phyloP scores from a whole-genome alignment of 1,284 basidiomycete species.

The Phlebopus sp. region DNA sequence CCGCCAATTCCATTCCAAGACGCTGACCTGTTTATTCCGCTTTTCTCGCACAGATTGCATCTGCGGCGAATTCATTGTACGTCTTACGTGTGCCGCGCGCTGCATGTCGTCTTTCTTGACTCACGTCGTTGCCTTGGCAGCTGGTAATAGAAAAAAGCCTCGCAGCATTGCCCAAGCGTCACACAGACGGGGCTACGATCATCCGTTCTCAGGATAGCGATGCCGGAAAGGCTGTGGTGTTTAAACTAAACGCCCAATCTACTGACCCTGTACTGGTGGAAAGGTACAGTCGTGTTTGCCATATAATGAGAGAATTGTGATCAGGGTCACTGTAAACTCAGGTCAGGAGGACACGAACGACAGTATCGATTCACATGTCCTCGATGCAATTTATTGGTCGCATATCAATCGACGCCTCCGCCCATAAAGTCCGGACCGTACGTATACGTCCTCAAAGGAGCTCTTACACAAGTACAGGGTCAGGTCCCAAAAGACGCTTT shows the following conservation, averaged over 20 bases:
- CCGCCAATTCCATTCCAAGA: conserved; percentile 5
- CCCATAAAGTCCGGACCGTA: conserved; percentile 70
- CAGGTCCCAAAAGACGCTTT: conserved; percentile 76
- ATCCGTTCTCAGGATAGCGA: conserved; percentile 64
- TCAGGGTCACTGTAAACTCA: conserved; percentile 25
- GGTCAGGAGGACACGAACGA: conserved; percentile 65
- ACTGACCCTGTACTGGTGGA: conserved; percentile 68
- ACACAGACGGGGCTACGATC: conserved; percentile 71
- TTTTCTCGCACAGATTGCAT: conserved; percentile 61
- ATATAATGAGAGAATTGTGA: conserved; percentile 17
- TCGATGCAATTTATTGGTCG: conserved; percentile 69
- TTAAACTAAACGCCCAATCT: conserved; percentile 71
- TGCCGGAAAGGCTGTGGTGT: conserved; percentile 58
- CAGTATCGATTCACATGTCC: conserved; percentile 76
- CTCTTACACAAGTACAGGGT: conserved; percentile 75
- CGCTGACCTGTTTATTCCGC: conserved; percentile 9
- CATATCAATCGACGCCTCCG: conserved; percentile 70
- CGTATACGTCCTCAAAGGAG: conserved; percentile 70
- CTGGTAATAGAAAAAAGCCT: conserved; percentile 80
- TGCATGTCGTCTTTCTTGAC: conserved; percentile 3
- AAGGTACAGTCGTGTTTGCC: conserved; percentile 45
- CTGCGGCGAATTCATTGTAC: conserved; percentile 80
- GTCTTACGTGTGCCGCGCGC: conserved; percentile 27
- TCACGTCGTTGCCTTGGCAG: conserved; percentile 37
- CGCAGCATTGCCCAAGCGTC: conserved; percentile 63